phyloP scores from a whole-genome alignment of 257 asterid genomes.

The Haberlea rhodopensis region DNA sequence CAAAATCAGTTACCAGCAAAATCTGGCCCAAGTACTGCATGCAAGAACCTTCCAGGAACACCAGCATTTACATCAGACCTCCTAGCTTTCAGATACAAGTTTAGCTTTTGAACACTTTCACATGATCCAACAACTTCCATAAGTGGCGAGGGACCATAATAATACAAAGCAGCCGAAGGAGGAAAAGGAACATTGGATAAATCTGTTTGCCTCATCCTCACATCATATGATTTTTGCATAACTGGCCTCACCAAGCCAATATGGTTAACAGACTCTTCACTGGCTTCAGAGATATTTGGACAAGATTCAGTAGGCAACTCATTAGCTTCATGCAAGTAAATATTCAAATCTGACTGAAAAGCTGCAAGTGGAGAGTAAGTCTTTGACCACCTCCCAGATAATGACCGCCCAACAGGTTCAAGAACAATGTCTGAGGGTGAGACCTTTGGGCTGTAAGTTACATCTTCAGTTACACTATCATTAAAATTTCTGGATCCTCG shows the following conservation, averaged over 20 bases:
- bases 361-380: slow-evolving; percentile 44
- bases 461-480: slow-evolving; percentile 31
- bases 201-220: slow-evolving; percentile 36
- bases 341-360: slow-evolving; percentile 32
- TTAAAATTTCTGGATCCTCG: slow-evolving; percentile 31
- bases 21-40: slow-evolving; percentile 68
- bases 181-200: slow-evolving; percentile 54
- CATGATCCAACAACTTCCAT: slow-evolving; percentile 55
- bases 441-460: slow-evolving; percentile 33
- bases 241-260: slow-evolving; percentile 27
- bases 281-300: slow-evolving; percentile 30
- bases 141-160: slow-evolving; percentile 50
- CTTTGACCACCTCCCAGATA: slow-evolving; percentile 59
- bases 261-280: slow-evolving; percentile 30
- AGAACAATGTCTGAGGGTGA: slow-evolving; percentile 49
- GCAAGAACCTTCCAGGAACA: slow-evolving; percentile 75
- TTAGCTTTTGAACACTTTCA: slow-evolving; percentile 52
- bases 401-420: slow-evolving; percentile 54
- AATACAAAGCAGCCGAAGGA: slow-evolving; percentile 73
- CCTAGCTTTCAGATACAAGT: slow-evolving; percentile 54
- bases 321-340: slow-evolving; percentile 25
- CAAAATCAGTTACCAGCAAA: slow-evolving; percentile 45
- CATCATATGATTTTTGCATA: slow-evolving; percentile 38
- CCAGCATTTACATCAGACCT: slow-evolving; percentile 61
- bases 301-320: slow-evolving; percentile 31